Evolutionary conservation across 2,329 filamentous ascomycete species (phyloP).

Genomic region (Aspergillus sp.): DNA sequence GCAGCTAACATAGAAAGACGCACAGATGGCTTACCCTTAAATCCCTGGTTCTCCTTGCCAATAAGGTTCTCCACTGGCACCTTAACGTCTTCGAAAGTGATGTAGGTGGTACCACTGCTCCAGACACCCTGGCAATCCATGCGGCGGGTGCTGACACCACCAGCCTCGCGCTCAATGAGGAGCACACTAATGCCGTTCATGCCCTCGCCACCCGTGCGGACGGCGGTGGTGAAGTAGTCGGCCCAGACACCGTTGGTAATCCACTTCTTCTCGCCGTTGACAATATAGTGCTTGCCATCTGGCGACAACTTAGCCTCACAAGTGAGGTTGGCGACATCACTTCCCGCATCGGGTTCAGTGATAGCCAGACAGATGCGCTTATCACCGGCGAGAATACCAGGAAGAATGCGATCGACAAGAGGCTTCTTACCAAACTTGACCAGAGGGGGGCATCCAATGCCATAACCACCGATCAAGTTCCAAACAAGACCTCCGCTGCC

Average conservation of each 20-base stretch:
- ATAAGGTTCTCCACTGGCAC: constrained; percentile 98
- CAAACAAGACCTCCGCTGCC: constrained; percentile 93
- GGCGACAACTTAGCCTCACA: constrained; percentile 94
- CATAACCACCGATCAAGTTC: constrained; percentile 96
- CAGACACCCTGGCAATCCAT: constrained; percentile 99
- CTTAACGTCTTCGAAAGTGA: constrained; percentile 98
- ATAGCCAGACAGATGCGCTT: constrained; percentile 98
- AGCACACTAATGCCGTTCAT: constrained; percentile 93
- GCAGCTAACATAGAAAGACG: neutral
- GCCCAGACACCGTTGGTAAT: constrained; percentile 97
- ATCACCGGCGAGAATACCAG: constrained; percentile 82
- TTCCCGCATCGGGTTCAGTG: constrained; percentile 92
- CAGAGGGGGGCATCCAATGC: constrained; percentile 87
- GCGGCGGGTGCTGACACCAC: constrained; percentile 84
- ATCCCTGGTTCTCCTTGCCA: constrained; percentile 96
- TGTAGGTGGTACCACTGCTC: constrained; percentile 91
- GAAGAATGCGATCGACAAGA: constrained; percentile 82
- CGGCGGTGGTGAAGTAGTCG: constrained; percentile 97
- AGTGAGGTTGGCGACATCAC: constrained; percentile 89
- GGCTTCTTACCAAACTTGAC: constrained; percentile 87
- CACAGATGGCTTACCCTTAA: constrained; percentile 62
- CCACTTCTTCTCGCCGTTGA: constrained; percentile 99
- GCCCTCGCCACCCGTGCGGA: constrained; percentile 80
- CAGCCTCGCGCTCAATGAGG: constrained; percentile 80
- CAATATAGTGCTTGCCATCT: constrained; percentile 98